Evolutionary conservation across 192 early-diverging fungal genomes (phyloP).

Genomic region (Podila epigama): DNA sequence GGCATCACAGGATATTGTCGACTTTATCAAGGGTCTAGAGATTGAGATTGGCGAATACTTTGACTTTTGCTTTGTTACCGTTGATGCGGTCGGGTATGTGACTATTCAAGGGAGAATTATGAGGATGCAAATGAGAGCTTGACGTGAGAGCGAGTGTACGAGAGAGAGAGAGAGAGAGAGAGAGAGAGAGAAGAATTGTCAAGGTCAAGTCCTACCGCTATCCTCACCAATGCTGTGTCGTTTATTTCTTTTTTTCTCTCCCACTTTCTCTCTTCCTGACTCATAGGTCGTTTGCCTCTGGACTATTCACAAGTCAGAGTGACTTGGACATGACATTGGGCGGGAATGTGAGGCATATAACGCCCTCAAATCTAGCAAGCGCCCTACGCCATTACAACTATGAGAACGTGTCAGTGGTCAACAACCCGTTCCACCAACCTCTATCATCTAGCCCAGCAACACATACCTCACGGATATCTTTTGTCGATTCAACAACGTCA

Average conservation of each 20-base stretch:
- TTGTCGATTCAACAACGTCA: conserved; percentile 20
- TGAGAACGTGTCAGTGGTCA: conserved; percentile 4
- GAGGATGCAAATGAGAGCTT: too few species aligned
- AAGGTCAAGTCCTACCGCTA: background rate
- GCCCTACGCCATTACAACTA: conserved; percentile 21
- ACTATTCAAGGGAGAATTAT: too few species aligned
- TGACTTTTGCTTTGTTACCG: conserved; percentile 28
- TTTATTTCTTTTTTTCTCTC: background rate
- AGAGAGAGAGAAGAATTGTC: too few species aligned
- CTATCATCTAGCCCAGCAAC: background rate
- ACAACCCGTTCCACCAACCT: background rate
- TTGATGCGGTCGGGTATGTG: conserved; percentile 27
- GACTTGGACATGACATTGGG: conserved; percentile 34
- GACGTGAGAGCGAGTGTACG: background rate
- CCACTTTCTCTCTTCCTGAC: background rate
- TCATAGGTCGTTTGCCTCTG: conserved; percentile 20
- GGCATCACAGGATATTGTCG: background rate
- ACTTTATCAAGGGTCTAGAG: conserved; percentile 26
- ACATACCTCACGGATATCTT: conserved; percentile 4
- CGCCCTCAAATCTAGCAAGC: background rate
- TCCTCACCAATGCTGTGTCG: background rate
- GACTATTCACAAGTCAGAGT: conserved; percentile 16
- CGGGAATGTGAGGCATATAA: conserved; percentile 28
- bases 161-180: background rate
- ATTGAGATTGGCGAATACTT: conserved; percentile 39